Conservation (phyloP, 2,329 filamentous ascomycete species). For the Neoarthrinium moseri region DNA sequence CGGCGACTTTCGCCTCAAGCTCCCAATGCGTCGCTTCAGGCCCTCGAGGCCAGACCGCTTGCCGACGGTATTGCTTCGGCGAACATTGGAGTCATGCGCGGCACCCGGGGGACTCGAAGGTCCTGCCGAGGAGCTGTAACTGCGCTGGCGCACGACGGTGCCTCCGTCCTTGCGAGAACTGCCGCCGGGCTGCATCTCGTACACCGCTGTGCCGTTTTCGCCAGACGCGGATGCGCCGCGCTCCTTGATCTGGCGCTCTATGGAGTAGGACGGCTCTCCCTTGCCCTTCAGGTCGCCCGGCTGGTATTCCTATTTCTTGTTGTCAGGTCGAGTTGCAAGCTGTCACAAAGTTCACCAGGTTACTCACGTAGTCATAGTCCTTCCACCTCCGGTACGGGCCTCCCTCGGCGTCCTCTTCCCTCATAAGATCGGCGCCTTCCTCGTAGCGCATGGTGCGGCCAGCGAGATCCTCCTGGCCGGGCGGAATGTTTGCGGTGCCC, state of each 20-base stretch:
- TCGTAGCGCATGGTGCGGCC: slow-evolving; percentile 75
- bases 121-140: slow-evolving; percentile 32
- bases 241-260: slow-evolving; percentile 66
- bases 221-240: slow-evolving; percentile 14
- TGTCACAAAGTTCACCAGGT: too few relatives aligned
- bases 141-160: slow-evolving; percentile 38
- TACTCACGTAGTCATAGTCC: slow-evolving; percentile 69
- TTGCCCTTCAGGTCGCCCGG: slow-evolving; percentile 81
- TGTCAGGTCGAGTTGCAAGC: background rate
- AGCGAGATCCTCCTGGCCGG: slow-evolving; percentile 65
- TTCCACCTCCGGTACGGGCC: slow-evolving; percentile 79
- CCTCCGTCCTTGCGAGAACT: slow-evolving; percentile 20
- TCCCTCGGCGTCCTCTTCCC: slow-evolving; percentile 64
- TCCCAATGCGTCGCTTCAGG: slow-evolving; percentile 7
- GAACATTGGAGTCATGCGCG: background rate
- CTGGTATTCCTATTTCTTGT: slow-evolving; percentile 57
- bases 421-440: slow-evolving; percentile 85
- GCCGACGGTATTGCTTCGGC: slow-evolving; percentile 4
- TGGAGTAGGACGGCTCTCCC: slow-evolving; percentile 71
- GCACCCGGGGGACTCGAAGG: background rate
- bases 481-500: slow-evolving; percentile 74
- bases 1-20: slow-evolving; percentile 2
- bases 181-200: slow-evolving; percentile 48
- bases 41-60: background rate
- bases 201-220: slow-evolving; percentile 32